These are phyloP conservation scores for Colletotrichum chrysophilum DNA, from an alignment of 2,329 filamentous ascomycete genomes.

Conservation along the genomic window DNA sequence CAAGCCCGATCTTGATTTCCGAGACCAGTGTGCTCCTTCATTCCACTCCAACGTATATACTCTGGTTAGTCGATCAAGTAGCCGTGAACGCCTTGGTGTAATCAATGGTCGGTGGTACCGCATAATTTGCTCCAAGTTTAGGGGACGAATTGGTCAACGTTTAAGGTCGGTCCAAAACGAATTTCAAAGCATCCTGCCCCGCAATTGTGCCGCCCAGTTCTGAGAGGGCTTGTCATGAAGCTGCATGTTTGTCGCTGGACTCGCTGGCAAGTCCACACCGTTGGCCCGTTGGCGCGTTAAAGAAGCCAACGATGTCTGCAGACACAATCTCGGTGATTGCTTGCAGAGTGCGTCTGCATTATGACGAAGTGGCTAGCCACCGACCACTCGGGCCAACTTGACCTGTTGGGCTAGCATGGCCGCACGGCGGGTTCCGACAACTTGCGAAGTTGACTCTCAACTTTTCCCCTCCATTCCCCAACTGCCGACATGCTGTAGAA, in stretches of 20 bases:
- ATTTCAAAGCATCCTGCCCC: neutral
- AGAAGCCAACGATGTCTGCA: neutral
- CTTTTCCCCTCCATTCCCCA: neutral
- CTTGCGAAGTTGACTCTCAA: neutral
- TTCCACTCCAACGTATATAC: neutral
- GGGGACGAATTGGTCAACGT: neutral
- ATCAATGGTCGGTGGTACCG: neutral
- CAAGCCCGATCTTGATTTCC: neutral
- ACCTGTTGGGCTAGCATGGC: neutral
- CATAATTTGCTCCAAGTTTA: neutral
- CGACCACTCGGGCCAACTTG: neutral
- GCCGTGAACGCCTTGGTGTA: neutral
- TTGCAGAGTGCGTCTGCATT: neutral
- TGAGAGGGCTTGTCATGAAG: neutral
- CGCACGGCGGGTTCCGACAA: neutral
- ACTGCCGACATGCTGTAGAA: neutral
- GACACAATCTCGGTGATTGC: neutral
- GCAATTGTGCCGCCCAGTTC: neutral
- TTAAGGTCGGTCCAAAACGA: neutral
- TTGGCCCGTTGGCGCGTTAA: neutral
- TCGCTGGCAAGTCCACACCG: neutral
- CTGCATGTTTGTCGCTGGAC: neutral
- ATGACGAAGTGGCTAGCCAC: neutral
- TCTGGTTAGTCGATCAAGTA: neutral
- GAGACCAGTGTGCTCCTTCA: neutral